Evolutionary conservation across 2,329 filamentous ascomycete genomes (phyloP), one percentile per base, ranked within the genome.

Genomic region (Colletotrichum echinochloae): DNA sequence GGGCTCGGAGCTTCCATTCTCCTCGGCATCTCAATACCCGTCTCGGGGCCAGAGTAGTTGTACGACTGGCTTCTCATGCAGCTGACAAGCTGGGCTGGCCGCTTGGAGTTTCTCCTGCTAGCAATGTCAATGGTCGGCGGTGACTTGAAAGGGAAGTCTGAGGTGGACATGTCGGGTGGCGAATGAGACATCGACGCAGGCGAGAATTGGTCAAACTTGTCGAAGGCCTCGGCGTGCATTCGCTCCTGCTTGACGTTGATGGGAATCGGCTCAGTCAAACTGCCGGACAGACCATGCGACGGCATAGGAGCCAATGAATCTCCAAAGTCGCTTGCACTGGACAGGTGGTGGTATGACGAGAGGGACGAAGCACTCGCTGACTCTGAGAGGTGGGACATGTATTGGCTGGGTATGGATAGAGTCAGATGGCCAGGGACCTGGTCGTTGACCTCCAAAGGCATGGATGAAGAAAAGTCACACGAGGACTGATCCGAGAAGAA

Each of bases 61-160:
- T 79, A 82, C 0, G 85, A 82, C 49, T 80, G 83, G 72, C 80
- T 84, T 61, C 85, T 83, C 26, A 85, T 77, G 11, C 84, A 81
- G 12, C 79, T 79, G 49, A 86, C 81, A n/a, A 88, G 79, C 37
- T 84, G 82, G 35, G 86, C 81, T 1, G 84, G 84, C 4, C 82
- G 83, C 62, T 86, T 84, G 65, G 81, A 82, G 72, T 85, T 86
- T 62, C 88, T 83, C 55, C 88, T 83, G 23, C 83, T 84, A 20
- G 87, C 87, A 71, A 89, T 86, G 73, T 89, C 87, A 65, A 86
- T 81, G 0, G 83, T 82, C 12, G 85, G 83, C 0, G 86, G 83
- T 1, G 86, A 87, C 74, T 82, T 85, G 75, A 87, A 80, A 35
- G 78, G 79, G 51, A 82, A 77, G 56, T 81, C 79, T 6, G 79